Conservation (phyloP, 2,329 filamentous ascomycete species). For the Aspergillus luchuensis region DNA sequence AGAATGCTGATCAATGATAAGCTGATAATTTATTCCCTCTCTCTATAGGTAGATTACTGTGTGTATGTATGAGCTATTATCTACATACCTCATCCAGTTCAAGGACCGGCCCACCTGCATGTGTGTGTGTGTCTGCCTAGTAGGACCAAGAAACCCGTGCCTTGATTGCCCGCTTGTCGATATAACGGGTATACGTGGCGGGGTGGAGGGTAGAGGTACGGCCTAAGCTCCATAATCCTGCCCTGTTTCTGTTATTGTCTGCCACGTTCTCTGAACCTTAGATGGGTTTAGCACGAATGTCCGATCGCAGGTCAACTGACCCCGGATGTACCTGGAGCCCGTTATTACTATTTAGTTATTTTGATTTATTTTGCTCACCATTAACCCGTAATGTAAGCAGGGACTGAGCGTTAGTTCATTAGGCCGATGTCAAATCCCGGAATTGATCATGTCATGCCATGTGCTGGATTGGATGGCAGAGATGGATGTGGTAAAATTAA, state of each 20-base stretch:
- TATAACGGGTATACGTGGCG: too few species aligned
- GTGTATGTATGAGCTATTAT: too few species aligned
- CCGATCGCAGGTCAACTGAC: slow-evolving; percentile 27
- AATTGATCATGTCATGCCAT: slow-evolving; percentile 12
- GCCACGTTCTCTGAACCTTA: background rate
- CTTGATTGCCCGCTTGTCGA: background rate
- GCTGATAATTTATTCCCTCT: background rate
- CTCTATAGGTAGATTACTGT: too few species aligned
- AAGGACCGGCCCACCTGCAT: too few species aligned
- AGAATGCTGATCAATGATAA: background rate
- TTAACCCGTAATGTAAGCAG: background rate
- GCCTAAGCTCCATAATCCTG: background rate
- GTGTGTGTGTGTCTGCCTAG: background rate
- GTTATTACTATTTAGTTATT: background rate
- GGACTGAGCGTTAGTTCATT: background rate
- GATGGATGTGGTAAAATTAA: slow-evolving; percentile 1
- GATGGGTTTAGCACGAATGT: slow-evolving; percentile 6
- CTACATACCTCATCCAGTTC: too few species aligned
- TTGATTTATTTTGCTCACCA: too few species aligned
- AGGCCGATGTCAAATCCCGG: background rate
- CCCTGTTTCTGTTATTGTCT: background rate
- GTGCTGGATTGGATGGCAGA: slow-evolving; percentile 9
- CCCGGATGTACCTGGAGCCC: slow-evolving; percentile 1
- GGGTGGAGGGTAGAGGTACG: too few species aligned
- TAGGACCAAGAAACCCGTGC: background rate